phyloP scores from a whole-genome alignment of 306 rosid species.

The Prunus fruticosa region DNA sequence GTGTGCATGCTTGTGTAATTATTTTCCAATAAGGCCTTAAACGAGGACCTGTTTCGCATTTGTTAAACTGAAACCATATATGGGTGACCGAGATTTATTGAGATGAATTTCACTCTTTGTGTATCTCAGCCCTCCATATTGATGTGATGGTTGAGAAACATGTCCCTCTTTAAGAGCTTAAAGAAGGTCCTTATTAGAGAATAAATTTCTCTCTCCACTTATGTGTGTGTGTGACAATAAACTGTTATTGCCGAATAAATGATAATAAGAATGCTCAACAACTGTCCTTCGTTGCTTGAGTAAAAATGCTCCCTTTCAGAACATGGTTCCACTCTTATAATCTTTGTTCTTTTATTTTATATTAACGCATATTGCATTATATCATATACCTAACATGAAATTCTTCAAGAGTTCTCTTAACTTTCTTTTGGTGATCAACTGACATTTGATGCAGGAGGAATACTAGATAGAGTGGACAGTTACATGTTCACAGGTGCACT shows the following conservation, averaged over 20 bases:
- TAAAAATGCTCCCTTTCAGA: background rate
- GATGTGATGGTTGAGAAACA: background rate
- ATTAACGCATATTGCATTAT: background rate
- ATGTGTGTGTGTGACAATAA: too few species aligned
- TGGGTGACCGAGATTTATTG: background rate
- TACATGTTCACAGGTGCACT: constrained; percentile 94
- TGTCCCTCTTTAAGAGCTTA: background rate
- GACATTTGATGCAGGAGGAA: constrained; percentile 61
- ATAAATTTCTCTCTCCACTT: too few species aligned
- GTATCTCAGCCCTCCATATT: background rate
- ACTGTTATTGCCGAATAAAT: background rate
- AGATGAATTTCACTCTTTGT: background rate
- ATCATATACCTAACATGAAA: background rate
- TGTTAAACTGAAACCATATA: background rate
- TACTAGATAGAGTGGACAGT: constrained; percentile 91
- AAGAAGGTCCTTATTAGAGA: background rate
- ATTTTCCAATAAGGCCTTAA: background rate
- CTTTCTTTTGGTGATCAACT: background rate
- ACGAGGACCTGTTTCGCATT: background rate
- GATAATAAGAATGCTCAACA: background rate
- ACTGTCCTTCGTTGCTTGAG: background rate
- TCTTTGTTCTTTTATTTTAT: background rate
- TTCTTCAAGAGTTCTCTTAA: background rate
- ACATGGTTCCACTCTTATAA: background rate
- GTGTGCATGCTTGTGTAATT: background rate